These are phyloP conservation scores for Byssochlamys sp. DNA, from an alignment of 2,329 filamentous ascomycete genomes.

Conservation along the genomic window DNA sequence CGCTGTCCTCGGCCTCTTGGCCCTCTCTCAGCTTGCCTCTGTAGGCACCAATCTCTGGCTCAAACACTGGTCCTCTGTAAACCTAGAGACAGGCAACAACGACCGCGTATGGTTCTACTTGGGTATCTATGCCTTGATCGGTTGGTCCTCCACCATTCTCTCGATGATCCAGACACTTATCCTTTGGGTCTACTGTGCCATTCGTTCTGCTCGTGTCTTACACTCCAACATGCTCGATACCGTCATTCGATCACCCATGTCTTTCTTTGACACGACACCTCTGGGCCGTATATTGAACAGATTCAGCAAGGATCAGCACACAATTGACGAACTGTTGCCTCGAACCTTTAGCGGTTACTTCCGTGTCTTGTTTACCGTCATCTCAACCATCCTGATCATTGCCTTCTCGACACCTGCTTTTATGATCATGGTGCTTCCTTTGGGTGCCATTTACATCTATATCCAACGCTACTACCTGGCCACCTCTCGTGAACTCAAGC, in stretches of 20 bases:
- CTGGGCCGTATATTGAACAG: conserved; percentile 7
- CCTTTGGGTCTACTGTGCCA: conserved; percentile 4
- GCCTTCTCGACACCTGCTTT: no score
- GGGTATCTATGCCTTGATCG: no score
- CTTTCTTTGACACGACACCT: conserved; percentile 8
- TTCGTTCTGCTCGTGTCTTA: conserved; percentile 1
- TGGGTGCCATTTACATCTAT: no score
- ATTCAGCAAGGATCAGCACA: conserved; percentile 22
- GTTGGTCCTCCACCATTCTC: no score
- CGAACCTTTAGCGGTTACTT: conserved; percentile 7
- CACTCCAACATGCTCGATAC: conserved; percentile 4
- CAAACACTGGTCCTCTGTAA: no score
- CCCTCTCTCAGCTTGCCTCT: no score
- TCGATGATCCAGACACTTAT: neutral
- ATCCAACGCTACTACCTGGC: conserved; percentile 45
- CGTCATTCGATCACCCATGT: conserved; percentile 8
- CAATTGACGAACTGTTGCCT: conserved; percentile 17
- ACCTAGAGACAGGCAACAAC: no score
- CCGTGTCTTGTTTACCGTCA: conserved; percentile 32
- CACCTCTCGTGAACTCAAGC: conserved; percentile 44
- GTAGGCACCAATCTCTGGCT: no score
- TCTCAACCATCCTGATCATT: conserved; percentile 34
- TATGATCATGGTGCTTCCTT: no score
- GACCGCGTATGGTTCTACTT: no score
- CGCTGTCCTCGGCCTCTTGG: no score